phyloP scores from a whole-genome alignment of 345 rosid genomes.

The Brassica napus region DNA sequence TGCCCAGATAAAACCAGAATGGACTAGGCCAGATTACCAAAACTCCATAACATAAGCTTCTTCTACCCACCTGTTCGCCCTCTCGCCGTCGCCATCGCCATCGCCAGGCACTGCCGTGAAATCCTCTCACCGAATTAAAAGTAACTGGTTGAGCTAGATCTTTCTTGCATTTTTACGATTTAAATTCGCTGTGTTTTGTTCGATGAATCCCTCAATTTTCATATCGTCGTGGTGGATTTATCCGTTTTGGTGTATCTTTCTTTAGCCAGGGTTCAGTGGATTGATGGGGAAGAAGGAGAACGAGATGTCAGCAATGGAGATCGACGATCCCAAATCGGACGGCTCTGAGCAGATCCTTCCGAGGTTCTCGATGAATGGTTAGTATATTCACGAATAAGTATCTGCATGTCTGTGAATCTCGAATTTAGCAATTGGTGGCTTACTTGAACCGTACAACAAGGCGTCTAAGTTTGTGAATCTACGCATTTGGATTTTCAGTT shows the following conservation, averaged over 20 bases:
- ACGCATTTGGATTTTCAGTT: constrained; percentile 47
- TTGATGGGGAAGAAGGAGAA: constrained; percentile 52
- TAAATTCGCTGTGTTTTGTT: not conserved
- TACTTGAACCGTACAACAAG: not conserved
- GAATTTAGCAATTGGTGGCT: constrained; percentile 1
- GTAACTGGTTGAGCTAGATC: constrained; percentile 1
- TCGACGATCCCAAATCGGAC: constrained; percentile 60
- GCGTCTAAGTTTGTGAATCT: not conserved
- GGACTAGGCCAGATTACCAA: not conserved
- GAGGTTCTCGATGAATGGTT: constrained; percentile 78
- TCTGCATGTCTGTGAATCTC: constrained; percentile 20
- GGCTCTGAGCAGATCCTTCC: constrained; percentile 62
- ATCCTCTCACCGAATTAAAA: not conserved
- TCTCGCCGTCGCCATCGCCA: not conserved
- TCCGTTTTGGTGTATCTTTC: not conserved
- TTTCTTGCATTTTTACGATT: not conserved
- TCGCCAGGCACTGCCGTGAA: not conserved
- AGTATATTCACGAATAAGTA: constrained; percentile 13
- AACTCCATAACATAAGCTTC: not conserved
- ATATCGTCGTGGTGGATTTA: not conserved
- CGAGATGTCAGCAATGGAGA: constrained; percentile 61
- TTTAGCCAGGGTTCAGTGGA: constrained; percentile 19
- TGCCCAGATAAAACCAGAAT: not conserved
- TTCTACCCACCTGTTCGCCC: not conserved
- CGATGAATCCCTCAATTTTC: not conserved